Evolutionary conservation across 805 yeast species (phyloP), one percentile per base, ranked within the genome.

Genomic region (Candida easanensis): DNA sequence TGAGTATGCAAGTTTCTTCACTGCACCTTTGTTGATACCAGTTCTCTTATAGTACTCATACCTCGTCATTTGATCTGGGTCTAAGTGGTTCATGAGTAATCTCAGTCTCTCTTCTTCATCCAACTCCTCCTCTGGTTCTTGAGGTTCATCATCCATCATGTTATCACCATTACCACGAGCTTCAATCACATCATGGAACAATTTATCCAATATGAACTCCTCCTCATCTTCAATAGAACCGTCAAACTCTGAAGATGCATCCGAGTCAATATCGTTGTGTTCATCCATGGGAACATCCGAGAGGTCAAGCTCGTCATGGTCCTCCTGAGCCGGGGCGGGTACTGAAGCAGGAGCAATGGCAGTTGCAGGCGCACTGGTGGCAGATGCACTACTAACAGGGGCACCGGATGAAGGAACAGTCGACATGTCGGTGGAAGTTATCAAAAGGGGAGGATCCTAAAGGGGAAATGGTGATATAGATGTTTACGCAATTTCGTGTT

Each of bases 31-130:
- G 52, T 80, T 82, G 42, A 84, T 61, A 33, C 84, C 79, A 32
- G 95, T 82, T 52, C 98, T 71, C 51, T 96, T 74, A 63, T 81
- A 89, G 18, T 84, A 85, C 60, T 89, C 97, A 62, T 88, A 91
- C 39, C 96, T 66, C 44, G 82, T 81, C 81, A 86, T 82, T 59
- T 91, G 97, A 22, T 81, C 86, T n/a, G 77, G 77, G 50, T 84
- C 84, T 60, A 91, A 77, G 50, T 81, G 79, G 17, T 87, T 78
- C 45, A 89, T 75, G 49, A 90, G 68, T 21, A 88, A 56, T 42
- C 80, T 70, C 42, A 78, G 73, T 44, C 74, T 70, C 33, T 84
- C 87, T 48, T 80, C 83, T 41, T 78, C 73, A 18, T 62, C 67
- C 41, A 67, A 44, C 30, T 70, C 70, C 38, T 57, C 62, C 19